Percentiles rank a stretch among this genome's conserved stretches.
phyloP scores from a whole-genome alignment of 2,329 filamentous ascomycete genomes.

The Pseudocercospora vitis region DNA sequence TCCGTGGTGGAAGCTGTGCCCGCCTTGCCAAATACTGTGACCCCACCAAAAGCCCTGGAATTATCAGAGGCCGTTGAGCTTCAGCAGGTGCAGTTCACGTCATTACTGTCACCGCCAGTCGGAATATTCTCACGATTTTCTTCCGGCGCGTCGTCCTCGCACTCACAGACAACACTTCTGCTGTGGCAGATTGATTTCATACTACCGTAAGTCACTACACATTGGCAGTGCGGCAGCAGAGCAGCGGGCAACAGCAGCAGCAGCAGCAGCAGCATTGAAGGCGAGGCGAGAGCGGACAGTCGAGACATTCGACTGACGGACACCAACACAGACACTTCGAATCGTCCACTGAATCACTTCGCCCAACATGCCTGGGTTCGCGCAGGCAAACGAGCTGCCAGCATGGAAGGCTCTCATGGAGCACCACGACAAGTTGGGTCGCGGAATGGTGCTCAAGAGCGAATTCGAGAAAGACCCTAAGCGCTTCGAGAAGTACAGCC shows the following conservation, averaged over 20 bases:
- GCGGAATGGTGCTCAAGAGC: slow-evolving; percentile 88
- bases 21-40: too few species aligned
- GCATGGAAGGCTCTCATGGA: slow-evolving; percentile 85
- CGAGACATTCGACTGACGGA: slow-evolving; percentile 10
- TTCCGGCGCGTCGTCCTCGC: too few species aligned
- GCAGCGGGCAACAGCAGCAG: neutral
- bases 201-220: neutral
- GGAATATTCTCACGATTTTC: too few species aligned
- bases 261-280: neutral
- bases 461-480: slow-evolving; percentile 84
- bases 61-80: too few species aligned
- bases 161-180: slow-evolving; percentile 1
- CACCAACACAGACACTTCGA: neutral
- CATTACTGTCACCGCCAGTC: too few species aligned
- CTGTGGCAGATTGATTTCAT: neutral
- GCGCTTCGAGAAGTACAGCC: slow-evolving; percentile 88
- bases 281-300: neutral
- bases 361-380: slow-evolving; percentile 60
- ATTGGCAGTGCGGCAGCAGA: neutral
- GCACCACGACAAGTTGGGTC: slow-evolving; percentile 82
- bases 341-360: neutral
- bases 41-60: too few species aligned
- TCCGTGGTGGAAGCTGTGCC: too few species aligned
- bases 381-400: slow-evolving; percentile 80
- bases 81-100: too few species aligned